These are phyloP conservation scores for Globisporangium paroecandrum DNA, from an alignment of 352 stramenopile species.

Conservation along the genomic window DNA sequence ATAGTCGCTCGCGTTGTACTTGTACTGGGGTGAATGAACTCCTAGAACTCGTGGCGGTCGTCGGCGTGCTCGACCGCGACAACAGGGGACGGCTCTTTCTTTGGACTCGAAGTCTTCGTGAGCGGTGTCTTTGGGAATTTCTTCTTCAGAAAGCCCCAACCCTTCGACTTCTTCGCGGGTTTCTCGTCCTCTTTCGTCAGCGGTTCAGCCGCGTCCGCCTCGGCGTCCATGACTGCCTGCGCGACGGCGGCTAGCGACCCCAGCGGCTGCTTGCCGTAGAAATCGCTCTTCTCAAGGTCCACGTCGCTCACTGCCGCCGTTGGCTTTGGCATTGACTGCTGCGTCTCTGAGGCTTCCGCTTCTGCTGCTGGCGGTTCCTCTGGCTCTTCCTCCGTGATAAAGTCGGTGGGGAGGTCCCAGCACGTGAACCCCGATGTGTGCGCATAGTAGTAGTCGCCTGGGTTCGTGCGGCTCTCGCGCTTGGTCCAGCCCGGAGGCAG, in stretches of 20 bases:
- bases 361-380: background rate
- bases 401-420: conserved; percentile 56
- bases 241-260: conserved; percentile 15
- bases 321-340: background rate
- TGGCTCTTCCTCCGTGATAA: conserved; percentile 11
- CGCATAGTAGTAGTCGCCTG: conserved; percentile 66
- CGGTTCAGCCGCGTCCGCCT: conserved; percentile 19
- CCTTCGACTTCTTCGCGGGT: conserved; percentile 29
- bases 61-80: conserved; percentile 32
- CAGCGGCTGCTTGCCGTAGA: conserved; percentile 19
- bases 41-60: conserved; percentile 55
- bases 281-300: conserved; percentile 19
- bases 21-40: no score
- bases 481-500: conserved; percentile 55
- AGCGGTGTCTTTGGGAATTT: conserved; percentile 16
- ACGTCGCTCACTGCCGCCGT: background rate
- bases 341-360: conserved; percentile 5
- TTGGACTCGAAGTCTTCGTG: conserved; percentile 9
- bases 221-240: conserved; percentile 18
- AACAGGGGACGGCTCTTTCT: conserved; percentile 9
- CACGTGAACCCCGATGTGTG: conserved; percentile 56
- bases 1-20: no score
- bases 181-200: conserved; percentile 18
- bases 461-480: conserved; percentile 60
- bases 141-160: conserved; percentile 22